Evolutionary conservation across 2,329 filamentous ascomycete species (phyloP), one percentile per base, ranked within the genome.

Genomic region (Colletotrichum sidae): DNA sequence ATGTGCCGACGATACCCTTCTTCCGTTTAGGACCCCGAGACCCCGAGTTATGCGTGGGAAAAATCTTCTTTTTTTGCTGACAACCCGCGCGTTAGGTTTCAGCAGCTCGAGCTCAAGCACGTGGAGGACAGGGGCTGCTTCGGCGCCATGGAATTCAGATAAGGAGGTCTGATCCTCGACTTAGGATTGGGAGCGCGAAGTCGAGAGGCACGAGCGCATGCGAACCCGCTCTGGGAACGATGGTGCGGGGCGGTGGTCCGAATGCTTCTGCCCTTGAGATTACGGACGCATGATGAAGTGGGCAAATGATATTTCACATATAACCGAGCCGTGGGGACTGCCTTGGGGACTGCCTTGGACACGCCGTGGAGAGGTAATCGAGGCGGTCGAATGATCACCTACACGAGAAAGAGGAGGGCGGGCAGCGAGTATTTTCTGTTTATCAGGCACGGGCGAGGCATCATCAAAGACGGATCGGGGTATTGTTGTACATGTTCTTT

Each of bases 31-130:
- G 33, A n/a, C 13, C 49, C 56, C 34, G 39, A 41, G 55, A 64
- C 37, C 42, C 55, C 55, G 56, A 59, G 17, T 45, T 39, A 34
- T 34, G 3, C 34, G 45, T 34, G 34, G 15, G 38, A 12, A 13
- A 25, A 7, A n/a, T 25, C 10, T 25, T 17, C 17, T 46, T 54
- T 10, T 37, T 15, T 17, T 47, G 49, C 60, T 70, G 55, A 68
- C 68, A 55, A n/a, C 6, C 50, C 8, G 25, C 9, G 11, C 12
- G 70, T 44, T 15, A 96, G 93, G 73, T 97, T 95, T 77, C 96
- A 99, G 79, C 93, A 97, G 78, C 84, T 98, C 71, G 92, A 97
- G 74, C 83, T 99, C 72, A 92, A 93, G 78, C 94, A 97, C 77
- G 91, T 97, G 60, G 87, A 92, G 64, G 92, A 97, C 77, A 86